A percentile compares a stretch with the other conserved stretches of the same genome.
Evolutionary conservation across 129 eudicot genomes (phyloP).

Genomic region (Apium graveolens): DNA sequence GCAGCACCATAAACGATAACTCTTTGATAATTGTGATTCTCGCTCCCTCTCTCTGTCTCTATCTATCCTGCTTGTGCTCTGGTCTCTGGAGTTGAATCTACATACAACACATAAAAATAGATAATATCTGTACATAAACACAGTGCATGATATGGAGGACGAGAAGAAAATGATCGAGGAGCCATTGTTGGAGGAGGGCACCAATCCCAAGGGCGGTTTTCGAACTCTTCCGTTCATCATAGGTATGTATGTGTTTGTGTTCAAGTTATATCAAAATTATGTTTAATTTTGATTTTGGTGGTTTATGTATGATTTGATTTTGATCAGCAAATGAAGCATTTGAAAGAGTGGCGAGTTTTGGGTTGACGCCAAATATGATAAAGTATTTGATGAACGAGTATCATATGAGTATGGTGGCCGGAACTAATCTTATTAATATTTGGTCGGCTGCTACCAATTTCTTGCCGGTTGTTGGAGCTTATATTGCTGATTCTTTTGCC

Average conservation of each 20-base stretch:
- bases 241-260: not conserved
- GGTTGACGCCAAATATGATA: slow-evolving; percentile 11
- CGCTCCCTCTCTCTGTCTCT: not conserved
- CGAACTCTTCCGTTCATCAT: not conserved
- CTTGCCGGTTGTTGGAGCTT: slow-evolving; percentile 14
- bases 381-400: slow-evolving; percentile 17
- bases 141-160: not conserved
- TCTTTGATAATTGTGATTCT: not conserved
- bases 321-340: slow-evolving; percentile 10
- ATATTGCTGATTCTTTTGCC: slow-evolving; percentile 14
- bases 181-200: not conserved
- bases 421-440: not conserved
- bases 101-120: not conserved
- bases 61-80: not conserved
- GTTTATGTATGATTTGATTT: not conserved
- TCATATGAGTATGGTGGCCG: not conserved
- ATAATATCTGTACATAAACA: not conserved
- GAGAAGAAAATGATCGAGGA: not conserved
- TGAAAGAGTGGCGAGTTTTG: slow-evolving; percentile 12
- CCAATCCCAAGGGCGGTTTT: not conserved
- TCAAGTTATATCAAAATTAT: no score
- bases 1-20: not conserved
- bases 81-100: not conserved
- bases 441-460: slow-evolving; percentile 16
- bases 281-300: not conserved